Conservation (phyloP, 208 protist genomes). For the Leishmania martiniquensis region DNA sequence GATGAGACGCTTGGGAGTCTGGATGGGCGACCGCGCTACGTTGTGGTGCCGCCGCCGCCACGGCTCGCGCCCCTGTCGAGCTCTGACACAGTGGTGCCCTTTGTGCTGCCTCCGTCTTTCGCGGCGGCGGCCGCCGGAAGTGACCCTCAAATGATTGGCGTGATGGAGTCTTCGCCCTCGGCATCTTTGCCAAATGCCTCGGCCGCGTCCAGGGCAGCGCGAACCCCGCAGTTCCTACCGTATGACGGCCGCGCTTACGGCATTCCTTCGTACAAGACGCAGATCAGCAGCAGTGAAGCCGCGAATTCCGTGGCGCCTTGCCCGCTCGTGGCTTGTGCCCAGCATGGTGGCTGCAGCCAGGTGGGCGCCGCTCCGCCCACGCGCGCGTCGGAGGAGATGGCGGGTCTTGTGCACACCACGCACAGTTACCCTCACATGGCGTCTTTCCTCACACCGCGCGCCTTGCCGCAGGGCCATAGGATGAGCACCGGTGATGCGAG, state of each 20-base stretch:
- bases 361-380: not conserved
- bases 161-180: slow-evolving; percentile 1
- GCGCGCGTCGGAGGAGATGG: not conserved
- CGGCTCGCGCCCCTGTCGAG: slow-evolving; percentile 14
- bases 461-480: not conserved
- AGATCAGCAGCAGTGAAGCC: slow-evolving; percentile 13
- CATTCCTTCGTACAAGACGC: slow-evolving; percentile 16
- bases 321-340: not conserved
- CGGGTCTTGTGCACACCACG: not conserved
- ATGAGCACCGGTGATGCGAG: not conserved
- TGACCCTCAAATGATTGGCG: not conserved
- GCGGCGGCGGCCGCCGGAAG: not conserved
- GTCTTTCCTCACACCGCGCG: not conserved
- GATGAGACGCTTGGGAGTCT: slow-evolving; percentile 23
- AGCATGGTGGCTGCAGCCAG: not conserved
- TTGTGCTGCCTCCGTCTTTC: slow-evolving; percentile 17
- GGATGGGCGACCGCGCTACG: not conserved
- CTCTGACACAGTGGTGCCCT: not conserved
- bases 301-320: not conserved
- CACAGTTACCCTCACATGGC: not conserved
- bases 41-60: slow-evolving; percentile 9
- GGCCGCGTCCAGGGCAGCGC: not conserved
- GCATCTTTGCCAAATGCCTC: not conserved
- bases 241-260: slow-evolving; percentile 61
- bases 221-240: slow-evolving; percentile 37